Percentiles rank a stretch among this genome's conserved stretches.
These are phyloP conservation scores for Combretum micranthum DNA, from an alignment of 345 rosid species.

Conservation along the genomic window DNA sequence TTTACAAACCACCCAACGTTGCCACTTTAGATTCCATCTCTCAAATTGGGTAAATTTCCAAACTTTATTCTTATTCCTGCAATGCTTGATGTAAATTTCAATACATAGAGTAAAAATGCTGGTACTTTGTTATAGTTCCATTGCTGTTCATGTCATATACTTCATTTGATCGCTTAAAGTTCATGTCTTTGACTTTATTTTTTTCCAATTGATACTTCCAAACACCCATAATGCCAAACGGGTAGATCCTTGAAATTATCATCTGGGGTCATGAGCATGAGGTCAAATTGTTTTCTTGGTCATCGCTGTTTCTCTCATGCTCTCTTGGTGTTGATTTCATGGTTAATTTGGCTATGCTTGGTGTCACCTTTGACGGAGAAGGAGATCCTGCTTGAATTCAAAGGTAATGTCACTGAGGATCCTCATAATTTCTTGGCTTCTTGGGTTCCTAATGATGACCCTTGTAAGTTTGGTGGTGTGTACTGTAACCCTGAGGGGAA, in stretches of 20 bases:
- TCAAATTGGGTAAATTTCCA: too few relatives aligned
- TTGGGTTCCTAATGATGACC: slow-evolving; percentile 55
- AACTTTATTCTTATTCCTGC: too few relatives aligned
- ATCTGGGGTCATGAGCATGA: slow-evolving; percentile 49
- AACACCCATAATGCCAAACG: slow-evolving; percentile 54
- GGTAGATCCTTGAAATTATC: slow-evolving; percentile 35
- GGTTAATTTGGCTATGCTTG: slow-evolving; percentile 23
- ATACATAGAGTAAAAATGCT: too few relatives aligned
- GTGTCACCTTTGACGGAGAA: slow-evolving; percentile 40
- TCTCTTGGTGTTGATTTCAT: slow-evolving; percentile 37
- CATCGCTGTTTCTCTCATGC: slow-evolving; percentile 32
- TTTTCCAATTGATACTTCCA: not conserved
- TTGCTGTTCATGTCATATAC: not conserved
- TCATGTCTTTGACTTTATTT: not conserved
- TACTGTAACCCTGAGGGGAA: slow-evolving; percentile 62
- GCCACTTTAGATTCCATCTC: too few relatives aligned
- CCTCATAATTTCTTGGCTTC: slow-evolving; percentile 55
- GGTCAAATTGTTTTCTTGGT: slow-evolving; percentile 18
- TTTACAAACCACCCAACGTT: too few relatives aligned
- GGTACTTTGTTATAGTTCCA: too few relatives aligned
- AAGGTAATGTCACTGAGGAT: slow-evolving; percentile 57
- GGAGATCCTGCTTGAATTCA: slow-evolving; percentile 83
- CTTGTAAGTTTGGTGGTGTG: slow-evolving; percentile 71
- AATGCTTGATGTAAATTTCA: too few relatives aligned
- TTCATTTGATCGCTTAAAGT: not conserved